Evolutionary conservation across 2,329 filamentous ascomycete species (phyloP).

Genomic region (Cytospora mali): DNA sequence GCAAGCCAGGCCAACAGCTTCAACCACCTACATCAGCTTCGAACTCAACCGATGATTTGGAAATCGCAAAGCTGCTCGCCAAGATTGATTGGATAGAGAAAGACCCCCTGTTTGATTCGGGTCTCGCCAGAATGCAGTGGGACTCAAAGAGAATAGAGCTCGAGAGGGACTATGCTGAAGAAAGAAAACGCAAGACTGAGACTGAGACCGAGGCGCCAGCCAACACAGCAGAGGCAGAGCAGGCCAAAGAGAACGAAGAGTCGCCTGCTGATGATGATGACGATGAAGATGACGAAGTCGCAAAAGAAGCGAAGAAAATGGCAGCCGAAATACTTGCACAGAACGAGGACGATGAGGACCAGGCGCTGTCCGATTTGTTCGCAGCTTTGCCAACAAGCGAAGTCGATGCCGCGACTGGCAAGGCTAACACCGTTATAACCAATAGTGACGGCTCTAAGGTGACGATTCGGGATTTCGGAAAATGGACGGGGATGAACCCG

Average conservation of each 20-base stretch:
- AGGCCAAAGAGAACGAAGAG: conserved; percentile 28
- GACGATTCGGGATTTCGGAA: conserved; percentile 80
- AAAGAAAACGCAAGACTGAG: conserved; percentile 45
- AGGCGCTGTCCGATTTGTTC: conserved; percentile 58
- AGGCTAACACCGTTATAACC: conserved; percentile 58
- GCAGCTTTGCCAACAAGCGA: conserved; percentile 63
- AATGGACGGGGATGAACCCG: conserved; percentile 76
- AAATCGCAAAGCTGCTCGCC: conserved; percentile 66
- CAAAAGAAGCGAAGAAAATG: conserved; percentile 59
- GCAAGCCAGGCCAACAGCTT: conserved; percentile 36
- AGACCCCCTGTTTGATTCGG: conserved; percentile 74
- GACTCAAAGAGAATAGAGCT: conserved; percentile 59
- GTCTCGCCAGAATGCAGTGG: conserved; percentile 68
- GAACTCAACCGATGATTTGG: conserved; percentile 42
- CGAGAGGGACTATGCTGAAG: conserved; percentile 62
- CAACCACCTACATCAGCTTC: conserved; percentile 15
- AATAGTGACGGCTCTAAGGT: conserved; percentile 57
- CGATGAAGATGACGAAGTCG: conserved; percentile 49
- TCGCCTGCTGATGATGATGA: conserved; percentile 34
- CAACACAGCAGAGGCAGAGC: conserved; percentile 32
- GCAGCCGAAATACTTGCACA: conserved; percentile 62
- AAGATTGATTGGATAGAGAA: conserved; percentile 78
- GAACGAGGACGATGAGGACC: conserved; percentile 55
- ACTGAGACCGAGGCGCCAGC: conserved; percentile 37
- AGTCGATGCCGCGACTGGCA: conserved; percentile 60